A percentile compares a stretch with the other conserved stretches of the same genome.
These are phyloP conservation scores for Tulasnella sp. DNA, from an alignment of 768 basidiomycete genomes.

Conservation along the genomic window DNA sequence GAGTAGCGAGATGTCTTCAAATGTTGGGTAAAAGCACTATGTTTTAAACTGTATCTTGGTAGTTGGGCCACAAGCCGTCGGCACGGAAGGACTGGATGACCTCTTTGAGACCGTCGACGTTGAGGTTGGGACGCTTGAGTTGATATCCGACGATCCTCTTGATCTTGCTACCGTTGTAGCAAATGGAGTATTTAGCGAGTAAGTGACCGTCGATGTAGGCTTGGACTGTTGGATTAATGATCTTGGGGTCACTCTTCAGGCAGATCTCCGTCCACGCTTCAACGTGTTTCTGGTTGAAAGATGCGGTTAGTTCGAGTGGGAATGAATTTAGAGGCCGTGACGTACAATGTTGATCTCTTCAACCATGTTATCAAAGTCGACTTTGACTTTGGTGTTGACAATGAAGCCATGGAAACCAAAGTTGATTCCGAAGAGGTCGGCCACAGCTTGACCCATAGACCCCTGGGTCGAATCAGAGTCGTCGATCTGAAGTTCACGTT, in stretches of 20 bases:
- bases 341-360: constrained; percentile 60
- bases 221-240: constrained; percentile 64
- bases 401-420: constrained; percentile 77
- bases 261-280: constrained; percentile 81
- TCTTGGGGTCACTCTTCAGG: constrained; percentile 60
- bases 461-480: constrained; percentile 67
- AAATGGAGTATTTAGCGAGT: constrained; percentile 64
- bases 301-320: constrained; percentile 54
- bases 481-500: constrained; percentile 51
- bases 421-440: constrained; percentile 69
- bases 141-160: constrained; percentile 68
- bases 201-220: constrained; percentile 76
- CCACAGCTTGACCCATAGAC: constrained; percentile 60
- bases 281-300: constrained; percentile 59
- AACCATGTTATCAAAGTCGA: constrained; percentile 26
- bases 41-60: constrained; percentile 19
- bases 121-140: constrained; percentile 59
- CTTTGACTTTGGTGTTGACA: constrained; percentile 60
- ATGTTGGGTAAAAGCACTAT: neutral
- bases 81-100: constrained; percentile 76
- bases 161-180: constrained; percentile 67
- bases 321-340: neutral
- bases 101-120: constrained; percentile 58
- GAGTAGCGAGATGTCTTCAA: neutral
- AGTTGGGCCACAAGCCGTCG: constrained; percentile 52